A percentile compares a stretch with the other conserved stretches of the same genome.
phyloP scores from a whole-genome alignment of 169 alveolate genomes.

The Plasmodium sp. region DNA sequence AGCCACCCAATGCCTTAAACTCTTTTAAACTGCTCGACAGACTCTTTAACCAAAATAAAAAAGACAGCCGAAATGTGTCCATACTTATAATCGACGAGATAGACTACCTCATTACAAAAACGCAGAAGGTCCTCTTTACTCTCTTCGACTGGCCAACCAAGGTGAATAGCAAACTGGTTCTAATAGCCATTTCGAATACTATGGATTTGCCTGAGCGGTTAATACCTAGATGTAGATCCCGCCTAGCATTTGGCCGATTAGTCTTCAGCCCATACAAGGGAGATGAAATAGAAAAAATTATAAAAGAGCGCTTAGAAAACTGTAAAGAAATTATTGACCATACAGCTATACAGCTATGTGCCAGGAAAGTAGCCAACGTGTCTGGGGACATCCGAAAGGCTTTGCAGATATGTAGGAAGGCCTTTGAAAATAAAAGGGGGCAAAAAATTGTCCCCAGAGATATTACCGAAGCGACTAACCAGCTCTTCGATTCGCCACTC shows the following conservation, averaged over 20 bases:
- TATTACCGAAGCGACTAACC: constrained; percentile 81
- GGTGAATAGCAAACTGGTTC: constrained; percentile 82
- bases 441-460: constrained; percentile 78
- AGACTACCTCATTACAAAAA: constrained; percentile 82
- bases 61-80: constrained; percentile 50
- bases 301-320: constrained; percentile 71
- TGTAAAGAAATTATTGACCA: constrained; percentile 53
- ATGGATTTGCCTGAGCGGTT: constrained; percentile 88
- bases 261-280: constrained; percentile 87
- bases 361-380: constrained; percentile 86
- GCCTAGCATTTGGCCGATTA: constrained; percentile 86
- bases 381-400: constrained; percentile 88
- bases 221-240: constrained; percentile 83
- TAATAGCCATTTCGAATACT: constrained; percentile 89
- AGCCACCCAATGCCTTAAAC: constrained; percentile 69
- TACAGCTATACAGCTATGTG: constrained; percentile 87
- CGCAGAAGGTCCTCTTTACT: constrained; percentile 89
- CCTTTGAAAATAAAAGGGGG: constrained; percentile 78
- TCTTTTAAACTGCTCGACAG: constrained; percentile 53
- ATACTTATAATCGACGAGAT: constrained; percentile 84
- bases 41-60: constrained; percentile 30
- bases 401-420: constrained; percentile 84
- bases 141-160: constrained; percentile 90
- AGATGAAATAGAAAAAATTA: constrained; percentile 84
- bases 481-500: constrained; percentile 80